Evolutionary conservation across 2,329 filamentous ascomycete genomes (phyloP).

Genomic region (Gnomoniopsis smithogilvyi): DNA sequence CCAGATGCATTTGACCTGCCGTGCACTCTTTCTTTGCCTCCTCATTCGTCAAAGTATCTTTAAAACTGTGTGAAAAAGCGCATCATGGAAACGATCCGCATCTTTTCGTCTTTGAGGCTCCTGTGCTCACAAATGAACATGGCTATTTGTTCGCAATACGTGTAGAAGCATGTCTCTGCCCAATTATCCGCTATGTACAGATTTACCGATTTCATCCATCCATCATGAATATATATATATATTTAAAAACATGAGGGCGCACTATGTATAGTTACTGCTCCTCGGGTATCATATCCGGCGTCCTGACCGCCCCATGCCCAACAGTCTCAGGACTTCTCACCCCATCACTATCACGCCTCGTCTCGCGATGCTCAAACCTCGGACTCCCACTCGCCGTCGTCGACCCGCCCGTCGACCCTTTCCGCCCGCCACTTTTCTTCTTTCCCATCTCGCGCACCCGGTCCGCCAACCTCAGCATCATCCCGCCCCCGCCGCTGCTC

Average conservation of each 20-base stretch:
- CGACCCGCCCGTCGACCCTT: neutral
- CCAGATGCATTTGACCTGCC: neutral
- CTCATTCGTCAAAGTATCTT: too few species aligned
- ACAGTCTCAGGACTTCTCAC: neutral
- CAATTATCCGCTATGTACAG: neutral
- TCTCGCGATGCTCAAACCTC: slow-evolving; percentile 10
- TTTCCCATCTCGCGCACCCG: slow-evolving; percentile 6
- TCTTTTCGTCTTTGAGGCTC: too few species aligned
- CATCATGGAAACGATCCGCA: too few species aligned
- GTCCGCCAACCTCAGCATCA: neutral
- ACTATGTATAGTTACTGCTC: neutral
- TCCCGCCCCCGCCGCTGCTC: neutral
- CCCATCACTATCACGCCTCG: slow-evolving; percentile 1
- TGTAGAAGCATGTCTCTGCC: too few species aligned
- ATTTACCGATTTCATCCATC: neutral
- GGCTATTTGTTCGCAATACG: too few species aligned
- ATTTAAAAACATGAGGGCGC: too few species aligned
- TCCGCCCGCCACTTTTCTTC: neutral
- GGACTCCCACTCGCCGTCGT: slow-evolving; percentile 4
- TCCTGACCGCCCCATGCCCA: neutral
- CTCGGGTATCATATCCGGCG: slow-evolving; percentile 14
- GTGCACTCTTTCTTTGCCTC: too few species aligned
- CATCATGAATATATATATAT: too few species aligned
- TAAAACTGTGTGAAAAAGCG: too few species aligned
- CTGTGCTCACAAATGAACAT: too few species aligned